Evolutionary conservation across 2,329 filamentous ascomycete species (phyloP).

Genomic region (Chaetoscypha palmicola): DNA sequence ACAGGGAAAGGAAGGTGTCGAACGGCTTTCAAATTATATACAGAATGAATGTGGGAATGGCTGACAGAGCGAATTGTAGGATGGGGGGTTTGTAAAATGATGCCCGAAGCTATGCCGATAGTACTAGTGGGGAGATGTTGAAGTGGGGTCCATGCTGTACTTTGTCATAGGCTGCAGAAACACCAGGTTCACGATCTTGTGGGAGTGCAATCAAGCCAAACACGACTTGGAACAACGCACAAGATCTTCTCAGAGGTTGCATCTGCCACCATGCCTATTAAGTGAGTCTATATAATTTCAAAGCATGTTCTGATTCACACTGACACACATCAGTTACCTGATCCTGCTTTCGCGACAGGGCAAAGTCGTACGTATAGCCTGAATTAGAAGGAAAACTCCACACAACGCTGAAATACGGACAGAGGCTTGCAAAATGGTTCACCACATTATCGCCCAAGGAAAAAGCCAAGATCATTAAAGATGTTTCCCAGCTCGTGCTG

Average conservation of each 20-base stretch:
- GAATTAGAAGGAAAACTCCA: conserved; percentile 9
- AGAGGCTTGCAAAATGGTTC: conserved; percentile 99
- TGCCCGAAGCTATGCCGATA: background rate
- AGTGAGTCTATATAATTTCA: conserved; percentile 34
- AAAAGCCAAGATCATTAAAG: conserved; percentile 99
- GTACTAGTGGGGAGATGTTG: no score
- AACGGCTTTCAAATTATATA: background rate
- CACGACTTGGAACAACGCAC: background rate
- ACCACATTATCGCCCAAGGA: conserved; percentile 95
- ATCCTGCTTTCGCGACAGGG: conserved; percentile 97
- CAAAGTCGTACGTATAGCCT: conserved; percentile 76
- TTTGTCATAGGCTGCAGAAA: background rate
- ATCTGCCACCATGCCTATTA: conserved; percentile 40
- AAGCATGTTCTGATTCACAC: conserved; percentile 1
- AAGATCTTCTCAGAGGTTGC: conserved; percentile 1
- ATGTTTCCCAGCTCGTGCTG: conserved; percentile 95
- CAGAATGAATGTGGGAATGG: background rate
- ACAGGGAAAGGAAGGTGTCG: background rate
- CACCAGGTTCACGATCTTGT: background rate
- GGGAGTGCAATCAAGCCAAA: no score
- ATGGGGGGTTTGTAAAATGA: background rate
- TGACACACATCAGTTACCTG: conserved; percentile 63
- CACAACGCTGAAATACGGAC: conserved; percentile 26
- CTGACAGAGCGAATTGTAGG: background rate
- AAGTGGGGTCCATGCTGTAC: background rate